A percentile compares a stretch with the other conserved stretches of the same genome.
Evolutionary conservation across 1,139 yeast species (phyloP).

Genomic region (Kluyveromyces sp.): DNA sequence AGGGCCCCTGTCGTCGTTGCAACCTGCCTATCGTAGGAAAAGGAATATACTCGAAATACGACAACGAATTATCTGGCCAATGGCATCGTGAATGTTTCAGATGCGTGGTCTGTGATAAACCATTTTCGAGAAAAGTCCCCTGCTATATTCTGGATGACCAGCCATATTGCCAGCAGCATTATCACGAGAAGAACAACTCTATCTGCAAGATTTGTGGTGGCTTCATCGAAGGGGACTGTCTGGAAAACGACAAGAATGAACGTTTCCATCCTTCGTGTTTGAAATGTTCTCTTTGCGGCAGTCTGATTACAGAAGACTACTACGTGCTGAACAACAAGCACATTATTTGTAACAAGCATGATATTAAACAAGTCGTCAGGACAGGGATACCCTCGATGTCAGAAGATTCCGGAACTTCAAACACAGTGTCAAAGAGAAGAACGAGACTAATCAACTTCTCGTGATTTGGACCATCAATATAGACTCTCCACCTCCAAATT

Average conservation of each 20-base stretch:
- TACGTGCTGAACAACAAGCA: constrained; percentile 28
- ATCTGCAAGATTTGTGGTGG: constrained; percentile 61
- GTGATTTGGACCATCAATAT: neutral
- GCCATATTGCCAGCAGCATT: constrained; percentile 80
- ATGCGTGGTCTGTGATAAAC: constrained; percentile 56
- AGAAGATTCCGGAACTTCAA: constrained; percentile 5
- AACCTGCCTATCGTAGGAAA: constrained; percentile 34
- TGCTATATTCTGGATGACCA: constrained; percentile 73
- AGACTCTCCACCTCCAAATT: neutral
- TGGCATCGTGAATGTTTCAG: constrained; percentile 88
- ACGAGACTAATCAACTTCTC: constrained; percentile 20
- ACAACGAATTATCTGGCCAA: constrained; percentile 79
- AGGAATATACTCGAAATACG: constrained; percentile 65
- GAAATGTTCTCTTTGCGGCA: constrained; percentile 47
- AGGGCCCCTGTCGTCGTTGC: constrained; percentile 73
- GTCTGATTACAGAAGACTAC: constrained; percentile 48
- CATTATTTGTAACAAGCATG: constrained; percentile 28
- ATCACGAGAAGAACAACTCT: constrained; percentile 69
- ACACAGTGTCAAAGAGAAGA: constrained; percentile 23
- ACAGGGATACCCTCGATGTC: constrained; percentile 13
- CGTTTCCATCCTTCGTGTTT: constrained; percentile 64
- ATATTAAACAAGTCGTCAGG: constrained; percentile 19
- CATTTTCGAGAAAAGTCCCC: constrained; percentile 54
- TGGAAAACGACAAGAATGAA: constrained; percentile 64
- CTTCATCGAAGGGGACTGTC: constrained; percentile 88